These are phyloP conservation scores for Penicillium dipodomyicola DNA, from an alignment of 495 filamentous ascomycete species.

Conservation along the genomic window DNA sequence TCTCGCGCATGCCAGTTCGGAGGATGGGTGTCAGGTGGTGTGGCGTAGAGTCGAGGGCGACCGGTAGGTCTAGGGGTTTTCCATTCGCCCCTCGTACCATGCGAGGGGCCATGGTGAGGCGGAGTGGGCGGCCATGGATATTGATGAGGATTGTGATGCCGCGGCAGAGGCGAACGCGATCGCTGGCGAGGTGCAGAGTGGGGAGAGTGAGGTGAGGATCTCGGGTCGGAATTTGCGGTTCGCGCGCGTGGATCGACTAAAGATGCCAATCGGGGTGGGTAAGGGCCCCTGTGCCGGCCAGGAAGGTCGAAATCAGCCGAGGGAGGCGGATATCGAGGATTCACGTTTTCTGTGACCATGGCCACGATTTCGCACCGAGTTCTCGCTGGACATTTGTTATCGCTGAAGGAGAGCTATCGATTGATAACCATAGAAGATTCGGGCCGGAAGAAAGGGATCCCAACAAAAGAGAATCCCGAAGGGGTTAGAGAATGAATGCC, in stretches of 20 bases:
- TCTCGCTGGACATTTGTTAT: constrained; percentile 49
- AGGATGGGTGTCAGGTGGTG: constrained; percentile 21
- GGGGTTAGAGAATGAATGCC: constrained; percentile 6
- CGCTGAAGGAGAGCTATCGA: constrained; percentile 9
- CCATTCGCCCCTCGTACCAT: constrained; percentile 24
- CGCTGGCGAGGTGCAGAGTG: constrained; percentile 21
- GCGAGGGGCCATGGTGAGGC: constrained; percentile 26
- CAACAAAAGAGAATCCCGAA: constrained; percentile 13
- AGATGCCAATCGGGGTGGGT: constrained; percentile 36
- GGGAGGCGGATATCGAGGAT: constrained; percentile 38
- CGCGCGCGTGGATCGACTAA: constrained; percentile 35
- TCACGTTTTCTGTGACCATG: constrained; percentile 52
- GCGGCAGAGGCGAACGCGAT: constrained; percentile 32
- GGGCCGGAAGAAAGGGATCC: not conserved
- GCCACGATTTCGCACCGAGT: constrained; percentile 44
- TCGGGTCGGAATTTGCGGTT: constrained; percentile 23
- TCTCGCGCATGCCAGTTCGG: constrained; percentile 24
- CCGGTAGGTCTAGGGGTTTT: constrained; percentile 20
- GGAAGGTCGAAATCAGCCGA: constrained; percentile 35
- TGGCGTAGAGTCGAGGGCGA: constrained; percentile 23
- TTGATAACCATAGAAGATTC: constrained; percentile 2
- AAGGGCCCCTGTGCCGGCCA: constrained; percentile 35
- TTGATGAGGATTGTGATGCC: constrained; percentile 23
- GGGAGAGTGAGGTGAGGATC: constrained; percentile 27
- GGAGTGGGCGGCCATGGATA: constrained; percentile 31